Conservation (phyloP, 2,329 filamentous ascomycete species). For the Escovopsis sp. region DNA sequence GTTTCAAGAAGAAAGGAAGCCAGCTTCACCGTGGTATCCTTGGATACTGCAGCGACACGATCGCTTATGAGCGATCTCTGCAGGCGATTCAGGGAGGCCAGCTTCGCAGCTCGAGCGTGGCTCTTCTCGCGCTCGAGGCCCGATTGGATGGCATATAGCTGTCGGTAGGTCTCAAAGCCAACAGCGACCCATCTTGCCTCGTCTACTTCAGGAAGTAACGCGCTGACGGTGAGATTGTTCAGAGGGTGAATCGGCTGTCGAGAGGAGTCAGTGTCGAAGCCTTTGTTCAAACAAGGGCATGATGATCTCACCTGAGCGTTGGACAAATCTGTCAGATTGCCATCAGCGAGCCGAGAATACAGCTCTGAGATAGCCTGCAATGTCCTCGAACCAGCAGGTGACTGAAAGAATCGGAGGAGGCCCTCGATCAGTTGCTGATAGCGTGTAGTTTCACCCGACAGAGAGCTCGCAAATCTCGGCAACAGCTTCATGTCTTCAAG, state of each 20-base stretch:
- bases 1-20: slow-evolving; percentile 34
- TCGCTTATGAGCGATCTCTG: slow-evolving; percentile 43
- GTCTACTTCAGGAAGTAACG: slow-evolving; percentile 24
- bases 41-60: slow-evolving; percentile 39
- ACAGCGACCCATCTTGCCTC: slow-evolving; percentile 34
- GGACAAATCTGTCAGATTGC: slow-evolving; percentile 16
- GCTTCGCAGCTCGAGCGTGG: slow-evolving; percentile 30
- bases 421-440: slow-evolving; percentile 10
- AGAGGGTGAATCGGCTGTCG: slow-evolving; percentile 42
- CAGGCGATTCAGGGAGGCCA: slow-evolving; percentile 42
- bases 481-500: slow-evolving; percentile 29
- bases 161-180: slow-evolving; percentile 35
- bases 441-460: slow-evolving; percentile 5
- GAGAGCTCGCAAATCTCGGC: slow-evolving; percentile 16
- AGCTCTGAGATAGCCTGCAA: slow-evolving; percentile 21
- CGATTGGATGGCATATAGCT: slow-evolving; percentile 27
- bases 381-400: slow-evolving; percentile 14
- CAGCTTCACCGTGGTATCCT: slow-evolving; percentile 44
- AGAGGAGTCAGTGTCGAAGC: slow-evolving; percentile 5
- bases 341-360: slow-evolving; percentile 19
- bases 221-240: slow-evolving; percentile 39
- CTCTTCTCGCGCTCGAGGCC: slow-evolving; percentile 27
- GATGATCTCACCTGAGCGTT: slow-evolving; percentile 28
- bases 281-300: background rate
- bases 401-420: slow-evolving; percentile 18